Conservation (phyloP, 2,329 filamentous ascomycete genomes). For the Metarhizium brunneum region DNA sequence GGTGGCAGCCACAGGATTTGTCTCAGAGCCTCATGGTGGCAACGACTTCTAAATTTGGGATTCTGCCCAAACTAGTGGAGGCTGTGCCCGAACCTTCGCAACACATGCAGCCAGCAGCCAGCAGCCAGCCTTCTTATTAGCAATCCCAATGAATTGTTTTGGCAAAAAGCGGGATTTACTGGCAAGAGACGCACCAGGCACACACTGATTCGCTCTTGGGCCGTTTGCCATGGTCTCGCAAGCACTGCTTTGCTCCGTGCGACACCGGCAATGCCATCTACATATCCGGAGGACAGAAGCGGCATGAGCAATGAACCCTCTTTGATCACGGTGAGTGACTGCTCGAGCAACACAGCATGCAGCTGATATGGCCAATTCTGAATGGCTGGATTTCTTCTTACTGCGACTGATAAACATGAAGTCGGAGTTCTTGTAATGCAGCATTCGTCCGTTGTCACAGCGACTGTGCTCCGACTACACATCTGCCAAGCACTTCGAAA, state of each 20-base stretch:
- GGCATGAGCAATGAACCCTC: background rate
- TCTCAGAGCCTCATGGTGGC: background rate
- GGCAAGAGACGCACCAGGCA: no score
- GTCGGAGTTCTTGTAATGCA: background rate
- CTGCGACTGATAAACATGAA: no score
- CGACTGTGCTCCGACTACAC: background rate
- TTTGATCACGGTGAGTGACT: background rate
- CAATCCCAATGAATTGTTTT: no score
- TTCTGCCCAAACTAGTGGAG: slow-evolving; percentile 3
- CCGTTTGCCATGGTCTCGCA: background rate
- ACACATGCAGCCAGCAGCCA: background rate
- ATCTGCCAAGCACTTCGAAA: background rate
- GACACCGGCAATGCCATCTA: background rate
- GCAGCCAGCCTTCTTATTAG: no score
- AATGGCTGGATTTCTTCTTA: no score
- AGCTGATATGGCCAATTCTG: background rate
- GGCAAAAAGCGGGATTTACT: no score
- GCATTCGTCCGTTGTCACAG: background rate
- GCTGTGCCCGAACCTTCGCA: slow-evolving; percentile 1
- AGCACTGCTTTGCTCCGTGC: background rate
- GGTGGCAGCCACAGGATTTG: no score
- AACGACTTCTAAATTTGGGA: slow-evolving; percentile 5
- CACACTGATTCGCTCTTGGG: background rate
- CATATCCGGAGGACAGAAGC: background rate
- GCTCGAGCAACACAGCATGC: background rate